phyloP scores from a whole-genome alignment of 345 rosid species.

The Lumnitzera racemosa region DNA sequence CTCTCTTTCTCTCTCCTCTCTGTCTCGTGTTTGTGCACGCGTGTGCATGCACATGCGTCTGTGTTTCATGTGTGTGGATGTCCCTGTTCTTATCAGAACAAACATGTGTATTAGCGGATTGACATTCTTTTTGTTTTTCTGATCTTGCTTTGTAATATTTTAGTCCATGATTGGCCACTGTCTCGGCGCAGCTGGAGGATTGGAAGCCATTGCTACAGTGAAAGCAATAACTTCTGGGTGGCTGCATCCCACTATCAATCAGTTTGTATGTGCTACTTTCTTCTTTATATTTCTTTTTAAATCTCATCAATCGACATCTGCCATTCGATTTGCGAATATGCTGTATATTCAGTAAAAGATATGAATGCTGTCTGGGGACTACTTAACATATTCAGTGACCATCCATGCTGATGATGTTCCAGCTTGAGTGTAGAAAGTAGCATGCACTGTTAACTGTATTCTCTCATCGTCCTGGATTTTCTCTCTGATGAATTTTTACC shows the following conservation, averaged over 20 bases:
- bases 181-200: slow-evolving; percentile 97
- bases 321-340: neutral
- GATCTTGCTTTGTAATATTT: slow-evolving; percentile 5
- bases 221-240: slow-evolving; percentile 95
- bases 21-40: neutral
- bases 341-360: too few relatives aligned
- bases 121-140: slow-evolving; percentile 3
- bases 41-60: neutral
- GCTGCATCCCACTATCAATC: slow-evolving; percentile 92
- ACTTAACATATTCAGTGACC: neutral
- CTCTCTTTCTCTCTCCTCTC: slow-evolving; percentile 8
- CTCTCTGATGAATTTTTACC: neutral
- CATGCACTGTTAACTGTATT: neutral
- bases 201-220: slow-evolving; percentile 88
- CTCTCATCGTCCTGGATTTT: neutral
- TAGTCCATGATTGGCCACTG: slow-evolving; percentile 99
- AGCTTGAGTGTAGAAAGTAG: neutral
- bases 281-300: neutral
- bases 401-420: neutral
- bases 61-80: neutral
- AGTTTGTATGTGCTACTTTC: slow-evolving; percentile 54
- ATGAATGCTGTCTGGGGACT: too few relatives aligned
- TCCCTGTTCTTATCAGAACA: neutral
- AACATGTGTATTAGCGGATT: neutral
- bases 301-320: neutral